Percentiles rank a stretch among this genome's conserved stretches.
Evolutionary conservation across 805 yeast species (phyloP).

Genomic region (Brettanomyces sp.): DNA sequence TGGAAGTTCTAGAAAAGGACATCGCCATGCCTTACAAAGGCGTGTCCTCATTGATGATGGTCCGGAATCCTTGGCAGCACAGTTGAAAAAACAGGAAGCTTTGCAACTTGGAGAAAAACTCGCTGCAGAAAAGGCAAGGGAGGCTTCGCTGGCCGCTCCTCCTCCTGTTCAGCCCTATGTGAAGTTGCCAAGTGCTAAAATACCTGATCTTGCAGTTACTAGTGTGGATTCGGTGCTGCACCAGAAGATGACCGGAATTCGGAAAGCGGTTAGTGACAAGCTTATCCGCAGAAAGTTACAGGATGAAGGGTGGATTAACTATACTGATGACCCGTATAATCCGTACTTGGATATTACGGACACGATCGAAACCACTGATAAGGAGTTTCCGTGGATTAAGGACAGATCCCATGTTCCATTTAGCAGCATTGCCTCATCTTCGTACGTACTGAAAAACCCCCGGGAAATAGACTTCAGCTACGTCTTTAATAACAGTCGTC

Average conservation of each 20-base stretch:
- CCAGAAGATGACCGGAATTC: conserved; percentile 70
- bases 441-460: conserved; percentile 55
- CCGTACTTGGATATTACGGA: conserved; percentile 69
- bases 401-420: conserved; percentile 66
- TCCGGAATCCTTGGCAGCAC: neutral
- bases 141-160: conserved; percentile 11
- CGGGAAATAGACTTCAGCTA: conserved; percentile 40
- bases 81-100: neutral
- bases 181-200: conserved; percentile 78
- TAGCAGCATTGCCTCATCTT: conserved; percentile 65
- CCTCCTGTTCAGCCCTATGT: conserved; percentile 67
- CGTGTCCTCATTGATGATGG: neutral
- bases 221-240: conserved; percentile 68
- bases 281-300: conserved; percentile 60
- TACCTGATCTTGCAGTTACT: conserved; percentile 84
- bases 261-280: conserved; percentile 78
- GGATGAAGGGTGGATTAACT: conserved; percentile 70
- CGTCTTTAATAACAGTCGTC: conserved; percentile 35
- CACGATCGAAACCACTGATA: conserved; percentile 28
- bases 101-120: neutral
- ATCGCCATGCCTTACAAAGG: neutral
- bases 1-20: neutral
- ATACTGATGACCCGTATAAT: conserved; percentile 78
- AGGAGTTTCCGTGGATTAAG: conserved; percentile 17
- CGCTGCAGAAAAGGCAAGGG: neutral